Base-by-base conservation (phyloP, 2,329 filamentous ascomycete genomes). In the Davidsoniella virescens region DNA sequence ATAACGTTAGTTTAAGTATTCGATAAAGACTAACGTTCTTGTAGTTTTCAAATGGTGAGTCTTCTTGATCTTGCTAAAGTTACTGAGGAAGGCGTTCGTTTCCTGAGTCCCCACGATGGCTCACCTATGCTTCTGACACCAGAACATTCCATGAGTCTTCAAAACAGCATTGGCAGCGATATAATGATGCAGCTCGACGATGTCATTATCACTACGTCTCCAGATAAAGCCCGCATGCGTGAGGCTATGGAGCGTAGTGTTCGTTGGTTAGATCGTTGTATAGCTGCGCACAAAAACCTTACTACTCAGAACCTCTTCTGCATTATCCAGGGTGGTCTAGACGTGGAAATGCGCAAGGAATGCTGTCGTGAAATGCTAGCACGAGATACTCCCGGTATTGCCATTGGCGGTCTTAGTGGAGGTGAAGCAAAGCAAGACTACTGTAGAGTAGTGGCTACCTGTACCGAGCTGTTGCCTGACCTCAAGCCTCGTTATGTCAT, bases 111-210 rank as follows among this genome's bases (percentile, higher is more conserved):
- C 0, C 92, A 98, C 62, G 92, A 96, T 68, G 87, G 88, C 33
- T 80, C 80, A 2, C 90, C 90, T 6, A 96, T 98, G 92, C 79
- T 98, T 9, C 78, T 98, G 44, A 98, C 92, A 0, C 92, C 92
- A 0, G 93, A 98, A 64, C 90, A 96, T 68, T 96, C 92, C 0
- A 95, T 98, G 59, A 82, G 81, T 9, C 73, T 98, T 3, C 92
- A 98, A 63, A 96, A 98, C 65, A 90, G 83, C 50, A 98, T 98
- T 60, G 92, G 92, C 56, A 94, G 87, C 55, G 92, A 98, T 66
- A 96, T 98, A 58, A 95, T 96, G 57, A 98, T 98, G 93, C 93
- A 98, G 66, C 79, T 98, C 3, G 92, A 98, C 70, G 93, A 98
- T 64, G 93, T 98, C 12, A 83, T 98, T 47, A 90, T 87, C 26